Conservation (phyloP, 225 moss, liverwort and hornwort species). For the Ulota crispa region DNA sequence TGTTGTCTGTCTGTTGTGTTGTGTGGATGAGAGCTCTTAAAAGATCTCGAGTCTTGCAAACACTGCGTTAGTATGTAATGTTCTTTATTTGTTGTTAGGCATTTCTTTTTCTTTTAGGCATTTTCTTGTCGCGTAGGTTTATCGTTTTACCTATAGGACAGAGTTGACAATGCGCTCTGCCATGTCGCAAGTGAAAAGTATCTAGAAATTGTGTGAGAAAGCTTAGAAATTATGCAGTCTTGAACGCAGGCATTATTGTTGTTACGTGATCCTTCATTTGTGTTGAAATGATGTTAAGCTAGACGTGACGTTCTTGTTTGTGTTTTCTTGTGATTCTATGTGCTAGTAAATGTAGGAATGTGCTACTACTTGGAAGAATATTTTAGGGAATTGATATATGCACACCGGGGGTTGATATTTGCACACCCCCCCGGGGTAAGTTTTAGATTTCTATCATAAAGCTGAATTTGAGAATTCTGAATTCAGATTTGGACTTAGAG, state of each 20-base stretch:
- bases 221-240: neutral
- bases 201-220: constrained; percentile 6
- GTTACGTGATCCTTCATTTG: neutral
- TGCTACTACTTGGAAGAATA: neutral
- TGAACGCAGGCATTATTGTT: neutral
- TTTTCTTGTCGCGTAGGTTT: neutral
- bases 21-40: neutral
- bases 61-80: neutral
- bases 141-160: neutral
- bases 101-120: neutral
- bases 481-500: too few relatives aligned
- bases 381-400: too few relatives aligned
- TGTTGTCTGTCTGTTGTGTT: neutral
- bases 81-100: neutral
- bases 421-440: too few relatives aligned
- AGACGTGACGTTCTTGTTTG: neutral
- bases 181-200: neutral
- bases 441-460: too few relatives aligned
- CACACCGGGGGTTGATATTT: too few relatives aligned
- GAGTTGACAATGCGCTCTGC: neutral
- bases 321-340: neutral
- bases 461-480: too few relatives aligned
- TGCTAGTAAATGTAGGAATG: neutral
- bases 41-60: neutral
- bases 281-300: neutral